phyloP scores from a whole-genome alignment of 345 rosid species.

The Lepidium sativum region DNA sequence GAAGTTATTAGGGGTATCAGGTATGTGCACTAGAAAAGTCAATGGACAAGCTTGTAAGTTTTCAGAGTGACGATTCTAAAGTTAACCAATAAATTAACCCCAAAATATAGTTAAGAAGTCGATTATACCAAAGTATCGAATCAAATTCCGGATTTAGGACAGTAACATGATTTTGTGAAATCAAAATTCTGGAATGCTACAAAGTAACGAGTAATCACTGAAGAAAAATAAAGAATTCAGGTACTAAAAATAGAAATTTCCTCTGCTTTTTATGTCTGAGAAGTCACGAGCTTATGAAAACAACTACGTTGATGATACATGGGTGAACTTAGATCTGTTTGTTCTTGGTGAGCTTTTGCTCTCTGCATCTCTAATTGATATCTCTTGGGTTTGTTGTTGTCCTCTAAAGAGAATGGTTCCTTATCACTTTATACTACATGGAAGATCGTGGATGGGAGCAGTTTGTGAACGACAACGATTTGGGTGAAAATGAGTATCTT shows the following conservation, averaged over 20 bases:
- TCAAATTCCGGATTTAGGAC: too few species aligned
- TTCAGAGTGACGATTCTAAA: background rate
- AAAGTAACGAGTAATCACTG: too few species aligned
- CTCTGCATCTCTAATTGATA: background rate
- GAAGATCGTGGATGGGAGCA: conserved; percentile 19
- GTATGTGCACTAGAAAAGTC: background rate
- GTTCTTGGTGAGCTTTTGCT: background rate
- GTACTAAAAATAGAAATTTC: conserved; percentile 16
- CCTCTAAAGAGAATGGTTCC: conserved; percentile 21
- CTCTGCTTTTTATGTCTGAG: conserved; percentile 13
- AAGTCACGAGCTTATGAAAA: conserved; percentile 6
- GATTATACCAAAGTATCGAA: background rate
- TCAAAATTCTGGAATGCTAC: too few species aligned
- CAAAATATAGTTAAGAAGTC: background rate
- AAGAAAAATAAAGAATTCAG: background rate
- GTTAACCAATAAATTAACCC: background rate
- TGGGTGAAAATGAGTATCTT: conserved; percentile 16
- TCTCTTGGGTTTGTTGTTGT: background rate
- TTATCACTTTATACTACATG: conserved; percentile 15
- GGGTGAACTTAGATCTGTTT: background rate
- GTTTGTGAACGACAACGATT: conserved; percentile 18
- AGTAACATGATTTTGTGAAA: too few species aligned
- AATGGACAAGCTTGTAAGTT: background rate
- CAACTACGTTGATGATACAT: background rate
- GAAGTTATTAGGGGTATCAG: background rate